These are phyloP conservation scores for Thinopyrum elongatum DNA, from an alignment of 176 grass and related monocot genomes.

Conservation along the genomic window DNA sequence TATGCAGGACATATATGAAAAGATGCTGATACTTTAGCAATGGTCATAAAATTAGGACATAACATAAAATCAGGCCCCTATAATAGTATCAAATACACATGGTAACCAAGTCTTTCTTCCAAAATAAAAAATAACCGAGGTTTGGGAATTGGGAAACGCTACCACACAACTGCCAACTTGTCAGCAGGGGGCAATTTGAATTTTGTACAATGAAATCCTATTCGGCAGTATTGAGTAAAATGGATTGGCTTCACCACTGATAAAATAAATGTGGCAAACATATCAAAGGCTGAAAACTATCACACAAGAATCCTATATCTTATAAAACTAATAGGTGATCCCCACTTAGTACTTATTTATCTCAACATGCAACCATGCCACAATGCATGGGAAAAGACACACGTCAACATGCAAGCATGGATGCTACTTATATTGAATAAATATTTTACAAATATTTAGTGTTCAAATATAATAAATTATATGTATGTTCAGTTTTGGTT, in stretches of 20 bases:
- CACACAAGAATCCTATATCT: not conserved
- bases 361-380: no score
- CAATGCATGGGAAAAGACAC: no score
- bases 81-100: not conserved
- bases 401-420: no score
- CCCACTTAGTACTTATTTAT: no score
- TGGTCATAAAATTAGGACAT: not conserved
- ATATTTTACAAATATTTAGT: no score
- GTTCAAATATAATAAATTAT: no score
- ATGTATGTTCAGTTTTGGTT: no score
- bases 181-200: not conserved
- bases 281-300: not conserved
- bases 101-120: not conserved
- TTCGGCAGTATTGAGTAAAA: constrained; percentile 3
- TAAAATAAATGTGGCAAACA: not conserved
- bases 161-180: not conserved
- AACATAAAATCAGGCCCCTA: not conserved
- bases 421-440: no score
- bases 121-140: not conserved
- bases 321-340: no score
- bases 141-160: not conserved
- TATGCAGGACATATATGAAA: not conserved
- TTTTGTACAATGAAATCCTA: not conserved
- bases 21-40: not conserved
- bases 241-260: not conserved